phyloP scores from a whole-genome alignment of 2,329 filamentous ascomycete genomes.

The Penicillium sp. region DNA sequence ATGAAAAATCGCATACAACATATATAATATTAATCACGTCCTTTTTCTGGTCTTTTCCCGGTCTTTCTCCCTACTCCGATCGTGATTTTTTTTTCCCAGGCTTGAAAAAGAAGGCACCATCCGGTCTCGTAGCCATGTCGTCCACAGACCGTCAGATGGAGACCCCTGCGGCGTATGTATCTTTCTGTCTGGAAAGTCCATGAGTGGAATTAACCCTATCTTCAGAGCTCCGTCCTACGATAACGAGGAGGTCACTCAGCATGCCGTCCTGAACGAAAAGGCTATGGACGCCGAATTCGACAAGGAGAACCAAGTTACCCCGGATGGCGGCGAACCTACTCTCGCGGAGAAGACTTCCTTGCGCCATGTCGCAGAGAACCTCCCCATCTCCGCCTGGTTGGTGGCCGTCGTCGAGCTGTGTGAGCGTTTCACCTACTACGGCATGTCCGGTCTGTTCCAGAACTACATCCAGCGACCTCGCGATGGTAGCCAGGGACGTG shows the following conservation, averaged over 20 bases:
- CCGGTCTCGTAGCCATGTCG: conserved; percentile 19
- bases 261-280: conserved; percentile 25
- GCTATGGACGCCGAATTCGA: conserved; percentile 18
- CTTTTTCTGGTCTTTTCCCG: not conserved
- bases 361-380: conserved; percentile 53
- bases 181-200: not conserved
- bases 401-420: conserved; percentile 56
- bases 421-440: conserved; percentile 60
- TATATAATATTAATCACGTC: conserved; percentile 24
- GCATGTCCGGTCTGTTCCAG: conserved; percentile 54
- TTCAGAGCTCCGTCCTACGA: conserved; percentile 19
- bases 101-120: conserved; percentile 2
- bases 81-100: conserved; percentile 10
- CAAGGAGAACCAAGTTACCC: conserved; percentile 33
- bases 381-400: conserved; percentile 55
- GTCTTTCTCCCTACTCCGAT: not conserved
- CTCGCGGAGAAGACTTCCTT: conserved; percentile 51
- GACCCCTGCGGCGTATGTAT: conserved; percentile 21
- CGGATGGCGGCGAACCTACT: conserved; percentile 53
- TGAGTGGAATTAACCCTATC: not conserved
- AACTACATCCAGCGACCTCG: conserved; percentile 51
- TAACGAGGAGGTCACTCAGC: conserved; percentile 10
- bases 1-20: conserved; percentile 17
- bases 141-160: conserved; percentile 26
- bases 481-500: conserved; percentile 38